Evolutionary conservation across 345 rosid genomes (phyloP).

Genomic region (Microthlaspi erraticum): DNA sequence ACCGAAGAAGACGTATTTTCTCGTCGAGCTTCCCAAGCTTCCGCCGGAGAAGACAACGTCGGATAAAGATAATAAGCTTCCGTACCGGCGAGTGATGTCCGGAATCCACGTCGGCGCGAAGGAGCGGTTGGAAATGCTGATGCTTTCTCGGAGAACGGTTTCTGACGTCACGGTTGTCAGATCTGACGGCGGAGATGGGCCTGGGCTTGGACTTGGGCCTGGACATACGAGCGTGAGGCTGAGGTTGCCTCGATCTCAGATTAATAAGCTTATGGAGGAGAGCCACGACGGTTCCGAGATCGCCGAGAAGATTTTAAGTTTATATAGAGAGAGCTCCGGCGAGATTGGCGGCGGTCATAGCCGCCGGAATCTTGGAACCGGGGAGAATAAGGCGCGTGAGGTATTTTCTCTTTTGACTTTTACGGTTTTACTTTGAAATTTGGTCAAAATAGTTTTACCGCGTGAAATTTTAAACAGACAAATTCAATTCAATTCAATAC

Average conservation of each 20-base stretch:
- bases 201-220: constrained; percentile 33
- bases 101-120: constrained; percentile 81
- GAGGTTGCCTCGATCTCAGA: constrained; percentile 71
- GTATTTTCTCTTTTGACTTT: constrained; percentile 31
- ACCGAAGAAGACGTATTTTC: constrained; percentile 69
- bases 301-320: constrained; percentile 68
- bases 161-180: constrained; percentile 61
- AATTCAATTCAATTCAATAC: constrained; percentile 1
- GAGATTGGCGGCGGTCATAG: constrained; percentile 7
- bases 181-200: constrained; percentile 31
- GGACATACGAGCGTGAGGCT: constrained; percentile 61
- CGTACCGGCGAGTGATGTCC: constrained; percentile 73
- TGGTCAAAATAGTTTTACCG: constrained; percentile 24
- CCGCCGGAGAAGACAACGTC: constrained; percentile 34
- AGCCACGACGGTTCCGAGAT: constrained; percentile 67
- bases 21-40: constrained; percentile 72
- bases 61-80: constrained; percentile 33
- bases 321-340: constrained; percentile 48
- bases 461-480: constrained; percentile 1
- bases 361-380: constrained; percentile 23
- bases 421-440: constrained; percentile 8
- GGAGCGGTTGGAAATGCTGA: constrained; percentile 83
- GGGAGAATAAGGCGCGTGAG: constrained; percentile 45
- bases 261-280: constrained; percentile 71
- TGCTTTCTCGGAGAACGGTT: constrained; percentile 73